These are phyloP conservation scores for Lepiota venenata DNA, from an alignment of 768 basidiomycete genomes.

Conservation along the genomic window DNA sequence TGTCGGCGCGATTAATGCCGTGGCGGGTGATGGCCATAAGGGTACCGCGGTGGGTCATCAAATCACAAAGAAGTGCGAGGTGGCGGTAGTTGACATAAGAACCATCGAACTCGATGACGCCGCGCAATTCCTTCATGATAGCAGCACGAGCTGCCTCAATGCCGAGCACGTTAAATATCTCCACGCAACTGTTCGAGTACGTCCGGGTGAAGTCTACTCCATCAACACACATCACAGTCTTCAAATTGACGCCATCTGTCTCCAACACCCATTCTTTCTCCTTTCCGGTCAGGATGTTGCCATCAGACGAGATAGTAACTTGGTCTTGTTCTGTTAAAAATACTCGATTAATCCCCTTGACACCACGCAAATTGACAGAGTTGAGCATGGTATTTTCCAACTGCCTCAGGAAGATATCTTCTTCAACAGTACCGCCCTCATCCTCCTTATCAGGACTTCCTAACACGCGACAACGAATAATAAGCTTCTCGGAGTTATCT, in stretches of 20 bases:
- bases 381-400: conserved; percentile 97
- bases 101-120: conserved; percentile 98
- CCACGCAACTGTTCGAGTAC: conserved; percentile 95
- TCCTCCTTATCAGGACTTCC: conserved; percentile 85
- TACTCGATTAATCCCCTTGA: conserved; percentile 85
- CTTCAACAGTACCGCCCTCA: conserved; percentile 75
- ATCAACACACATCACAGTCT: conserved; percentile 92
- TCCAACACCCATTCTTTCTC: conserved; percentile 96
- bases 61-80: conserved; percentile 91
- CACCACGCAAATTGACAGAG: conserved; percentile 92
- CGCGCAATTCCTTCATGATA: conserved; percentile 89
- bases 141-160: conserved; percentile 96
- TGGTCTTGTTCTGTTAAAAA: conserved; percentile 91
- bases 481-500: conserved; percentile 96
- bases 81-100: conserved; percentile 99
- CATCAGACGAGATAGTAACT: conserved; percentile 59
- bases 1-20: conserved; percentile 98
- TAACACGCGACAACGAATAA: conserved; percentile 93
- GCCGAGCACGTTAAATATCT: conserved; percentile 91
- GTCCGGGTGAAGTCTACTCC: conserved; percentile 93
- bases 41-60: conserved; percentile 94
- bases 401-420: conserved; percentile 95
- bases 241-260: conserved; percentile 95
- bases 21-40: conserved; percentile 99
- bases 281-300: conserved; percentile 56